Percentiles rank a stretch among this genome's conserved stretches.
phyloP scores from a whole-genome alignment of 2,329 filamentous ascomycete genomes.

The Triangularia verruculosa region DNA sequence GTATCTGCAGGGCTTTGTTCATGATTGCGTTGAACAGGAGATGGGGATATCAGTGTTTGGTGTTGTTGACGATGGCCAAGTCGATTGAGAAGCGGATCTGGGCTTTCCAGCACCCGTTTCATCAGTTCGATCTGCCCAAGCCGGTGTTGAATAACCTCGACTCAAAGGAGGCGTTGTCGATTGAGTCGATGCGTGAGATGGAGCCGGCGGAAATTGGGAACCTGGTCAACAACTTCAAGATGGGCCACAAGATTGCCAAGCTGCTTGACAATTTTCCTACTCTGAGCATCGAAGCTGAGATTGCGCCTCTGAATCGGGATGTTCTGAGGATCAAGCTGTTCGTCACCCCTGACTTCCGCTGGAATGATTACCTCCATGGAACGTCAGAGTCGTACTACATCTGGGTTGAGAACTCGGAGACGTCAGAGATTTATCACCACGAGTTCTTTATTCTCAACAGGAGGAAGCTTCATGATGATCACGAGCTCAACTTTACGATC shows the following conservation, averaged over 20 bases:
- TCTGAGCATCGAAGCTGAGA: constrained; percentile 84
- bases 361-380: constrained; percentile 93
- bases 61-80: constrained; percentile 87
- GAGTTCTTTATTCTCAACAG: constrained; percentile 93
- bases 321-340: constrained; percentile 87
- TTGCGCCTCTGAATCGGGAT: constrained; percentile 90
- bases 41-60: constrained; percentile 94
- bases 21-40: constrained; percentile 95
- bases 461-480: constrained; percentile 89
- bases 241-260: constrained; percentile 77
- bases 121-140: constrained; percentile 88
- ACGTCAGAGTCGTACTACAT: constrained; percentile 96
- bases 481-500: constrained; percentile 97
- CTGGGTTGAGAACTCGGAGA: constrained; percentile 98
- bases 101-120: constrained; percentile 91
- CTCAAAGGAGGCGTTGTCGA: constrained; percentile 69
- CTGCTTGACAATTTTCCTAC: constrained; percentile 91
- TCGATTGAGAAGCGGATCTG: constrained; percentile 96
- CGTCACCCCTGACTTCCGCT: constrained; percentile 84
- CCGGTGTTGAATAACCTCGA: constrained; percentile 82
- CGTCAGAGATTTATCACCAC: constrained; percentile 94
- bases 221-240: constrained; percentile 85
- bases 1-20: constrained; percentile 91
- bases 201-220: constrained; percentile 84
- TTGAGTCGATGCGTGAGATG: constrained; percentile 90